Evolutionary conservation across 169 alveolate species (phyloP), one percentile per base, ranked within the genome.

Genomic region (Eimeria maxima): DNA sequence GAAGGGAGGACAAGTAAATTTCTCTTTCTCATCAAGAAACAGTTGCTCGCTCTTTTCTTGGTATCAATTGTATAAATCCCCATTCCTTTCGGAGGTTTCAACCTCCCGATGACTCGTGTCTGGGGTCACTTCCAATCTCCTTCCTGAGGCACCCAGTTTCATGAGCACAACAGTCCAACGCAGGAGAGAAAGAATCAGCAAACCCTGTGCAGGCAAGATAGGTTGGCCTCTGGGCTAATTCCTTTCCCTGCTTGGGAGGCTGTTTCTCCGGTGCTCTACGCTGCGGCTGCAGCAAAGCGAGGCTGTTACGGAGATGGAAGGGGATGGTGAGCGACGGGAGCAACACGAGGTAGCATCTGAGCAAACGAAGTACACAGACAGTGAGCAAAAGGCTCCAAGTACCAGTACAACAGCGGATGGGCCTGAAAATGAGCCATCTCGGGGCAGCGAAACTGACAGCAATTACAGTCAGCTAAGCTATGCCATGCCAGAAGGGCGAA

Each of bases 321-420:
- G 50, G 11, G n/a, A n/a, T n/a, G 81, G 81, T 47, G 53, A 33
- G 81, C 47, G 33, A 2, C 81, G 27, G 33, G 42, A 44, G 53
- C 42, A 38, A 8, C 87, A n/a, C 16, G 63, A 8, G 27, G 87
- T 18, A 20, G 16, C 63, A 14, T 5, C 29, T 47, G 65, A 20
- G 87, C 65, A 76, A 65, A 29, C 20, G 87, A 44, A 44, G 44
- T 22, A 45, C 65, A 76, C n/a, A 29, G 3, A 24, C 57, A 45
- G 67, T n/a, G 38, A 33, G 20, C 63, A 76, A 20, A 45, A 42
- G 24, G 63, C 4, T 33, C 87, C 22, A 33, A 76, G 57, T 20
- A 45, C 87, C 42, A 76, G 87, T 65, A 76, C 87, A 24, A 14
- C 65, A 44, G 42, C 87, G 20, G 87, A 76, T 6, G 87, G 42